A percentile compares a stretch with the other conserved stretches of the same genome.
Evolutionary conservation across 1,139 yeast species (phyloP).

Genomic region (Hansenula sp.): DNA sequence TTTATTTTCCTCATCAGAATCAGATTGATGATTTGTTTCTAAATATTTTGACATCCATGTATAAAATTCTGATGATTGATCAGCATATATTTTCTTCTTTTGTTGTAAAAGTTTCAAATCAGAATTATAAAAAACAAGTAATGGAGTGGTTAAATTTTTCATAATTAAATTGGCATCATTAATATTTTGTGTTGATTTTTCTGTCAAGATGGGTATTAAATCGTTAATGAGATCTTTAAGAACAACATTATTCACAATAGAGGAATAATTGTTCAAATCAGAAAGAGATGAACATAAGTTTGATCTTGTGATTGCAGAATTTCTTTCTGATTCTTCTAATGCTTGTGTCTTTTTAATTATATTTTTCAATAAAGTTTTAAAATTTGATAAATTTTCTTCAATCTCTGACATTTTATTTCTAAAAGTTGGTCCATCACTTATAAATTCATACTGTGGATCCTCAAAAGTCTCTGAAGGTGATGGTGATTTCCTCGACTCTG

Average conservation of each 20-base stretch:
- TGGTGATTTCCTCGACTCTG: no score
- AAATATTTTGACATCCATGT: background rate
- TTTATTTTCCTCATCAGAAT: constrained; percentile 33
- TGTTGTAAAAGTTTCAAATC: constrained; percentile 15
- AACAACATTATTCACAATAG: constrained; percentile 5
- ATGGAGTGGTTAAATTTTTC: constrained; percentile 13
- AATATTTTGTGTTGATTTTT: constrained; percentile 15
- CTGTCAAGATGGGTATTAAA: constrained; percentile 12
- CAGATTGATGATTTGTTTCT: constrained; percentile 69
- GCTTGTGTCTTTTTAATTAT: constrained; percentile 16
- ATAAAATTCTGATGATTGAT: constrained; percentile 58
- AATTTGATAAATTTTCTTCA: constrained; percentile 6
- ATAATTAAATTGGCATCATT: constrained; percentile 13
- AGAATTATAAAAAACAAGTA: constrained; percentile 12
- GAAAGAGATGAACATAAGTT: constrained; percentile 12
- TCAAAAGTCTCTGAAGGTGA: no score
- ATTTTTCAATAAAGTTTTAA: constrained; percentile 9
- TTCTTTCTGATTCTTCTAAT: constrained; percentile 16
- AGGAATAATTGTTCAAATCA: constrained; percentile 10
- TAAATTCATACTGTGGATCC: constrained; percentile 3
- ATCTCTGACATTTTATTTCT: constrained; percentile 5
- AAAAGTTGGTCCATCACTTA: constrained; percentile 11
- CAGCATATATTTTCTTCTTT: constrained; percentile 15
- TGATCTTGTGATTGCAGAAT: constrained; percentile 15
- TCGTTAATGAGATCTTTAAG: constrained; percentile 12